Evolutionary conservation across 257 asterid genomes (phyloP).

Genomic region (Cynanchum wilfordii): DNA sequence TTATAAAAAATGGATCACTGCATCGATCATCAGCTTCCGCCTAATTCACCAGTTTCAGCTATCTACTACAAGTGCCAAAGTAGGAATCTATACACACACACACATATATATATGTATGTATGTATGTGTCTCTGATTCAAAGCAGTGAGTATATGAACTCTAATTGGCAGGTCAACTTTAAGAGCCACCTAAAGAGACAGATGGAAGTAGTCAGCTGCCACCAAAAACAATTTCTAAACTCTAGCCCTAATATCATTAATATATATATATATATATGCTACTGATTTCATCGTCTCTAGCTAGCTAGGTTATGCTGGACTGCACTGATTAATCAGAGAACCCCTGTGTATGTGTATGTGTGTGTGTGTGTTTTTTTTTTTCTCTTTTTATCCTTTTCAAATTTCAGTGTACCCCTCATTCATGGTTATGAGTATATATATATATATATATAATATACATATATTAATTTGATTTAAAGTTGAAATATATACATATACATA

Average conservation of each 20-base stretch:
- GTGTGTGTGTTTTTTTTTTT: background rate
- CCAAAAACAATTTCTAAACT: background rate
- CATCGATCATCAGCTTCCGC: conserved; percentile 5
- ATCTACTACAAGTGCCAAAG: conserved; percentile 3
- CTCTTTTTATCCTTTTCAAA: background rate
- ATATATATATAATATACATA: background rate
- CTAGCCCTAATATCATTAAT: background rate
- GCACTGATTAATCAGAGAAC: background rate
- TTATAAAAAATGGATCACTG: conserved; percentile 15
- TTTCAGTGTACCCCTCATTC: background rate
- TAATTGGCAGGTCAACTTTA: conserved; percentile 69
- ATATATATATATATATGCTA: background rate
- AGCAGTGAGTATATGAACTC: conserved; percentile 30
- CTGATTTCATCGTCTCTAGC: background rate
- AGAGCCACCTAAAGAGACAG: conserved; percentile 9
- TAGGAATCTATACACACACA: background rate
- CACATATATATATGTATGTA: too few relatives aligned
- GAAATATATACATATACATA: background rate
- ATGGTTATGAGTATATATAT: background rate
- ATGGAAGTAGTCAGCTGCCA: conserved; percentile 1
- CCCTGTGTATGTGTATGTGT: background rate
- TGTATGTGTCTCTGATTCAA: conserved; percentile 3
- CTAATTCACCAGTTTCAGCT: background rate
- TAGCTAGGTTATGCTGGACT: conserved; percentile 18
- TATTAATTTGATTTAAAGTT: background rate